Evolutionary conservation across 495 filamentous ascomycete species (phyloP).

Genomic region (Glonium stellatum): DNA sequence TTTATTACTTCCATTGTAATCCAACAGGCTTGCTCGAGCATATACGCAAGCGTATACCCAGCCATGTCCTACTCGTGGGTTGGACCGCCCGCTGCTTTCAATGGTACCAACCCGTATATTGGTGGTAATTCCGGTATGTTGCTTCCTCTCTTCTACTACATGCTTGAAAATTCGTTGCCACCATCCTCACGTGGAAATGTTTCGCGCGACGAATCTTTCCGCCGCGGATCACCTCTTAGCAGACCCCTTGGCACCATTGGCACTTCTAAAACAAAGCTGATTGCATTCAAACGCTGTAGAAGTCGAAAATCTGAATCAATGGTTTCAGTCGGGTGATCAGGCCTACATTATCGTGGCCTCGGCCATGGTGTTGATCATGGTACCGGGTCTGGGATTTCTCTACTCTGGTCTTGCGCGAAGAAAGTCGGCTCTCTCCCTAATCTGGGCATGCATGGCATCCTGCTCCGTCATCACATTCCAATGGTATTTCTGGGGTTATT

Average conservation of each 20-base stretch:
- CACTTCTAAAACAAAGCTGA: neutral
- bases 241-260: neutral
- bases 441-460: conserved; percentile 63
- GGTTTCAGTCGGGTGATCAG: conserved; percentile 65
- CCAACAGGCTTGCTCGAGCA: neutral
- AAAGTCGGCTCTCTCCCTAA: conserved; percentile 62
- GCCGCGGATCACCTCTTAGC: neutral
- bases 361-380: conserved; percentile 94
- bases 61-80: conserved; percentile 74
- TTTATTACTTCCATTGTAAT: neutral
- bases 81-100: conserved; percentile 67
- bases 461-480: conserved; percentile 62
- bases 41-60: too few relatives aligned
- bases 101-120: conserved; percentile 59
- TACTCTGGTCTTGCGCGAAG: conserved; percentile 59
- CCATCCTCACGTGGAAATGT: neutral
- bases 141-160: neutral
- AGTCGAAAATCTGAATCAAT: conserved; percentile 79
- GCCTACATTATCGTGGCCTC: conserved; percentile 88
- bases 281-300: conserved; percentile 38
- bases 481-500: conserved; percentile 73
- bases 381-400: conserved; percentile 65
- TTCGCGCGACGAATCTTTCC: neutral
- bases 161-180: neutral
- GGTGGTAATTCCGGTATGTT: conserved; percentile 81